Evolutionary conservation across 495 filamentous ascomycete genomes (phyloP).

Genomic region (Penicillium paxilli): DNA sequence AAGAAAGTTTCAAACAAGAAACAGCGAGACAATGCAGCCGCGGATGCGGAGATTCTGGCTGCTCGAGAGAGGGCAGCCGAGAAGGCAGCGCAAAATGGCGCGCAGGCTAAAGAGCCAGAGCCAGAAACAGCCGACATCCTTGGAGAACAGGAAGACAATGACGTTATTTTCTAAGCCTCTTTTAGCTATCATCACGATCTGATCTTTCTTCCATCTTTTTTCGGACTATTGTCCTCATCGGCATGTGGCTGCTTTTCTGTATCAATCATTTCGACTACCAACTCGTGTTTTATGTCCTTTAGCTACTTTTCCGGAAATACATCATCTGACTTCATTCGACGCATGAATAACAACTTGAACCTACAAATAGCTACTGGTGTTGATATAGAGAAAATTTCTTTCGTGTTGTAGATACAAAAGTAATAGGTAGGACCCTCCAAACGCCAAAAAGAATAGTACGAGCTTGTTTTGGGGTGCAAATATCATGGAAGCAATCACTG

Average conservation of each 20-base stretch:
- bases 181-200: conserved; percentile 2
- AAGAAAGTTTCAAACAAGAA: conserved; percentile 99
- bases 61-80: conserved; percentile 53
- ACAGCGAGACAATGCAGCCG: conserved; percentile 74
- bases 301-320: conserved; percentile 10
- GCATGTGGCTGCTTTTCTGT: conserved; percentile 22
- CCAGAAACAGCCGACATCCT: conserved; percentile 65
- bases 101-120: conserved; percentile 11
- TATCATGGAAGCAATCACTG: conserved; percentile 51
- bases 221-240: conserved; percentile 6
- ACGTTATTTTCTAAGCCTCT: conserved; percentile 89
- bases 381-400: conserved; percentile 14
- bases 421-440: conserved; percentile 26
- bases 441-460: conserved; percentile 32
- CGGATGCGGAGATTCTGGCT: conserved; percentile 69
- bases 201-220: conserved; percentile 9
- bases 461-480: conserved; percentile 15
- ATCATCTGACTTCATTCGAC: background rate
- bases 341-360: background rate
- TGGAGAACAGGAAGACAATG: conserved; percentile 83
- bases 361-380: background rate
- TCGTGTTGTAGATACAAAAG: conserved; percentile 22
- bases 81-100: conserved; percentile 30
- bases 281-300: conserved; percentile 5
- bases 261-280: conserved; percentile 16